phyloP scores from a whole-genome alignment of 1,284 basidiomycete genomes.

The Naganishia cerealis region DNA sequence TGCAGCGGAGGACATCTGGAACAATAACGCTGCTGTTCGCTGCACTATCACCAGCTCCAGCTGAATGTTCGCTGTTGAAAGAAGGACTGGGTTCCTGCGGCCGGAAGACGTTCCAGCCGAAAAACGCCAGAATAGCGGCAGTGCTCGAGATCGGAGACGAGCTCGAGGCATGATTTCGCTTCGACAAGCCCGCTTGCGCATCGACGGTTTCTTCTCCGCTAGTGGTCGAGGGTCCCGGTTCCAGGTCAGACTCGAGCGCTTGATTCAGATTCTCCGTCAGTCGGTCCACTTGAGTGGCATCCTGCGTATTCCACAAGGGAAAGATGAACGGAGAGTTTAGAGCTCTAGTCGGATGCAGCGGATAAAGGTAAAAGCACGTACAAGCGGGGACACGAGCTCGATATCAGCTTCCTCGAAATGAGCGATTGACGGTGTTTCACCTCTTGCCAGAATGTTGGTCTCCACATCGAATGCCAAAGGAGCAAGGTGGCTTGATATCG shows the following conservation, averaged over 20 bases:
- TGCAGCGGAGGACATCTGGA: constrained; percentile 23
- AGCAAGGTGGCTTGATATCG: constrained; percentile 28
- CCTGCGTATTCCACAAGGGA: neutral
- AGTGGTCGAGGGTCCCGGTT: neutral
- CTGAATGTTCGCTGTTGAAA: neutral
- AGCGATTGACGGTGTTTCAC: constrained; percentile 13
- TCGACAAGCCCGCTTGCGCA: neutral
- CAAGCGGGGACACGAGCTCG: constrained; percentile 18
- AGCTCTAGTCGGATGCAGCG: neutral
- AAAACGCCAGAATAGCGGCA: constrained; percentile 19
- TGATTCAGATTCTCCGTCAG: constrained; percentile 12
- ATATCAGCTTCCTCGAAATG: constrained; percentile 27
- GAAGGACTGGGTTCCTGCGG: neutral
- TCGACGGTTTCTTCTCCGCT: neutral
- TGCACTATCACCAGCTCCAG: neutral
- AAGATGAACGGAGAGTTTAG: neutral
- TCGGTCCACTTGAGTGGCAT: neutral
- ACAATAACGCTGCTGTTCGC: neutral
- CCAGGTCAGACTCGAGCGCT: neutral
- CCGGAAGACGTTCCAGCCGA: constrained; percentile 23
- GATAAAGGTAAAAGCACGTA: neutral
- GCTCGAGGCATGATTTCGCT: constrained; percentile 11
- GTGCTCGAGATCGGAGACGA: constrained; percentile 16
- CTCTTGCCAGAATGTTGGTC: constrained; percentile 10
- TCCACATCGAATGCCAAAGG: constrained; percentile 14